Conservation (phyloP, 495 filamentous ascomycete species). For the Neurospora sp. region DNA sequence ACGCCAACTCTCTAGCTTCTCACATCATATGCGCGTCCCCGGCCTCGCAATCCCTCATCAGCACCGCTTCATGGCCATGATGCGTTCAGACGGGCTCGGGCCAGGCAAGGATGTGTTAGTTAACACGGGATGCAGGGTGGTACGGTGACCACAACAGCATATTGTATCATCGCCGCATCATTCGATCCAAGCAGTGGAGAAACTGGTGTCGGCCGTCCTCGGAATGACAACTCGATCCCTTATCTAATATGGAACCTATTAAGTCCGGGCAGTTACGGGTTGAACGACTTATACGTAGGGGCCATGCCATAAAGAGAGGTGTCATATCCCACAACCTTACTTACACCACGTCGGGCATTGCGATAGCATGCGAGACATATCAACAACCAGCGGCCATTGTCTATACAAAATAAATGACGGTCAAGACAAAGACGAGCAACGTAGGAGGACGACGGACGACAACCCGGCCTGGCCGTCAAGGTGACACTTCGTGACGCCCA, state of each 20-base stretch:
- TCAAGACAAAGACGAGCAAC: not conserved
- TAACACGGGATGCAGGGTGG: not conserved
- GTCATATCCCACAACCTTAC: not conserved
- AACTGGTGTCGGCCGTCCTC: not conserved
- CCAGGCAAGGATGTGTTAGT: not conserved
- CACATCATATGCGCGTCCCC: not conserved
- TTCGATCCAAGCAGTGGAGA: slow-evolving; percentile 8
- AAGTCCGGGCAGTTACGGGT: not conserved
- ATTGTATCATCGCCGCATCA: slow-evolving; percentile 11
- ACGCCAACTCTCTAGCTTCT: not conserved
- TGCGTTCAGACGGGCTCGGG: not conserved
- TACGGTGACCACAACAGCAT: slow-evolving; percentile 12
- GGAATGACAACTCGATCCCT: not conserved
- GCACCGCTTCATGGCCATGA: not conserved
- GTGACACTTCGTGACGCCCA: not conserved
- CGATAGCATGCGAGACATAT: not conserved
- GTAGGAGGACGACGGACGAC: not conserved
- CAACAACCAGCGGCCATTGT: not conserved
- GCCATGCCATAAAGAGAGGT: not conserved
- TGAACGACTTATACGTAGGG: not conserved
- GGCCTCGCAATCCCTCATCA: not conserved
- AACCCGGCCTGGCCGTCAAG: not conserved
- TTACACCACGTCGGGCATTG: not conserved
- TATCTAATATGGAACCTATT: not conserved
- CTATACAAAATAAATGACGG: no score